phyloP scores from a whole-genome alignment of 2,329 filamentous ascomycete species.

The Endothia cerciana region DNA sequence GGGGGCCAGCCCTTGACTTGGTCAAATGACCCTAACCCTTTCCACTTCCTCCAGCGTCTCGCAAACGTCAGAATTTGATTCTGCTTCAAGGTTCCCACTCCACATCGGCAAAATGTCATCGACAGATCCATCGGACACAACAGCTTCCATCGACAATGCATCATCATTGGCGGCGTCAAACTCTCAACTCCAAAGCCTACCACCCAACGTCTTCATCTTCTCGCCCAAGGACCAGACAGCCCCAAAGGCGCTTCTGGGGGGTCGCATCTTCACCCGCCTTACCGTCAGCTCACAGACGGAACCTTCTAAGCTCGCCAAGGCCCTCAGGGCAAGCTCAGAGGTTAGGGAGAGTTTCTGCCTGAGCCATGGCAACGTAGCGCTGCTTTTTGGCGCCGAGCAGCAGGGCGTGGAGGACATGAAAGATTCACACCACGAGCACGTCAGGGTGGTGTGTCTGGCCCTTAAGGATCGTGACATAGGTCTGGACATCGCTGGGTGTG shows the following conservation, averaged over 20 bases:
- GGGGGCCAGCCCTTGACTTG: too few species aligned
- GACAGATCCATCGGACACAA: background rate
- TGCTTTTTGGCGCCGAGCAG: conserved; percentile 30
- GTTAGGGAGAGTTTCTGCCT: conserved; percentile 30
- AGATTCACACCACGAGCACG: conserved; percentile 33
- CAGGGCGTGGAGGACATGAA: conserved; percentile 20
- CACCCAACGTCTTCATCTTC: conserved; percentile 33
- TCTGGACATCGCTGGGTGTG: conserved; percentile 32
- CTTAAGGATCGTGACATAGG: conserved; percentile 32
- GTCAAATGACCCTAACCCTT: conserved; percentile 10
- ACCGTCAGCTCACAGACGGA: conserved; percentile 29
- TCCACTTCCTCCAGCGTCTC: background rate
- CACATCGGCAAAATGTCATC: conserved; percentile 20
- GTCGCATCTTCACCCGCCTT: conserved; percentile 32
- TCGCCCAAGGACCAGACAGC: conserved; percentile 24
- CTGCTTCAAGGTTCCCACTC: background rate
- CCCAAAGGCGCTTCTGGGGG: conserved; percentile 28
- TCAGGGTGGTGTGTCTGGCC: conserved; percentile 32
- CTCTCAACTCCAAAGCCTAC: conserved; percentile 23
- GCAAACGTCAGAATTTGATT: background rate
- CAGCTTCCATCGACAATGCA: too few species aligned
- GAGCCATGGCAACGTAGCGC: conserved; percentile 27
- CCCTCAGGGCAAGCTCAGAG: conserved; percentile 17
- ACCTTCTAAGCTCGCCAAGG: conserved; percentile 24
- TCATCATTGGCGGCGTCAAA: background rate